Evolutionary conservation across 2,329 filamentous ascomycete genomes (phyloP).

Genomic region (Fusarium agapanthi): DNA sequence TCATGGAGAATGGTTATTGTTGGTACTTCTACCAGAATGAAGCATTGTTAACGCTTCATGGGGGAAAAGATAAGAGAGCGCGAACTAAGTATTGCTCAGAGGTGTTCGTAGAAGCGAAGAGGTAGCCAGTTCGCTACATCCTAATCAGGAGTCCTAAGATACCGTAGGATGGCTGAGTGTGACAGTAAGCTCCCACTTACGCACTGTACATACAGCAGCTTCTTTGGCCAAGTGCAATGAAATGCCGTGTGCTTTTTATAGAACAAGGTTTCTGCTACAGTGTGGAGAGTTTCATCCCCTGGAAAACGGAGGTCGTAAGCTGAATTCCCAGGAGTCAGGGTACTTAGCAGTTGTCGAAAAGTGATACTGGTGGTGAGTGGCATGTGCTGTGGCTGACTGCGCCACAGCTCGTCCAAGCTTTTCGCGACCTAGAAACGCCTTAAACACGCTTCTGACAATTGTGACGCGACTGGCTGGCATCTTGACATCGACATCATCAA

Average conservation of each 20-base stretch:
- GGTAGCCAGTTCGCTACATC: conserved; percentile 24
- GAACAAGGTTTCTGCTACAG: conserved; percentile 34
- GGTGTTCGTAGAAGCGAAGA: conserved; percentile 22
- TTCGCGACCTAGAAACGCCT: conserved; percentile 34
- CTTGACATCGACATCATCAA: conserved; percentile 28
- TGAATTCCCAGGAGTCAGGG: not conserved
- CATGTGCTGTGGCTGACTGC: conserved; percentile 43
- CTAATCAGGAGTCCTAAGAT: conserved; percentile 36
- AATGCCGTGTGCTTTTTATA: conserved; percentile 34
- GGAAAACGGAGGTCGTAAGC: conserved; percentile 27
- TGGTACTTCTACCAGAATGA: conserved; percentile 5
- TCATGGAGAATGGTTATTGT: conserved; percentile 26
- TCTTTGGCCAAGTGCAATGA: not conserved
- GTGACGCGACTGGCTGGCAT: conserved; percentile 39
- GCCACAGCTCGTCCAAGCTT: conserved; percentile 30
- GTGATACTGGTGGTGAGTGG: not conserved
- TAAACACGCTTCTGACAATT: conserved; percentile 30
- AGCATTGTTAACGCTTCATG: conserved; percentile 34
- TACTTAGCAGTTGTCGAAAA: not conserved
- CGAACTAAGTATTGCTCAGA: conserved; percentile 15
- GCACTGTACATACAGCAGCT: conserved; percentile 31
- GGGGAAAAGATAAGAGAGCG: not conserved
- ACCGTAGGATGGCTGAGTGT: conserved; percentile 9
- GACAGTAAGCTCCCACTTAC: conserved; percentile 16
- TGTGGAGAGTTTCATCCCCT: conserved; percentile 29